These are phyloP conservation scores for Tetracladium setigerum DNA, from an alignment of 495 filamentous ascomycete genomes.

Conservation along the genomic window DNA sequence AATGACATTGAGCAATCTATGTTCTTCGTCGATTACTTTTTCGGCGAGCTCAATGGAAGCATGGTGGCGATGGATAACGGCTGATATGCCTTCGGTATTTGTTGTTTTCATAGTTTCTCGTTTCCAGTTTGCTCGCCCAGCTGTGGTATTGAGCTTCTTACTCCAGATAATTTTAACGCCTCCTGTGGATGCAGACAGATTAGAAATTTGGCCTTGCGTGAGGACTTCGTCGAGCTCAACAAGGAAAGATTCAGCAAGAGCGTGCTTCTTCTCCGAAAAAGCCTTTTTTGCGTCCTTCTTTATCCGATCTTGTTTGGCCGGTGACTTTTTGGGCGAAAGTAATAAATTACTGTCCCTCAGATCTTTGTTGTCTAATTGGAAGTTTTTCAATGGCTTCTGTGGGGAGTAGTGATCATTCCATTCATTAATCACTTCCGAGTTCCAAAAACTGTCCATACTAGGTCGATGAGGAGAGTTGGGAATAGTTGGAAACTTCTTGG, in stretches of 20 bases:
- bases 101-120: conserved; percentile 42
- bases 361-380: conserved; percentile 2
- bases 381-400: conserved; percentile 37
- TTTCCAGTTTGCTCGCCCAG: conserved; percentile 80
- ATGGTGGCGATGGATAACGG: conserved; percentile 43
- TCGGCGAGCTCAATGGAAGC: conserved; percentile 82
- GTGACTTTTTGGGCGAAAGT: conserved; percentile 11
- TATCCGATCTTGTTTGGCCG: conserved; percentile 15
- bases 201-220: conserved; percentile 50
- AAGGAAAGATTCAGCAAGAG: conserved; percentile 62
- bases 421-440: conserved; percentile 60
- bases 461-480: conserved; percentile 42
- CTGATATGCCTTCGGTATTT: conserved; percentile 4
- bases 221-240: conserved; percentile 63
- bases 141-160: conserved; percentile 78
- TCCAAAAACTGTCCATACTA: conserved; percentile 76
- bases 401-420: conserved; percentile 81
- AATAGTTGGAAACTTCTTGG: conserved; percentile 21
- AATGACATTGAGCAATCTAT: conserved; percentile 75
- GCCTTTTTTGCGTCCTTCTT: conserved; percentile 44
- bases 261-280: conserved; percentile 60
- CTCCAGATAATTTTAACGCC: conserved; percentile 78
- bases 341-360: neutral
- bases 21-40: conserved; percentile 71
- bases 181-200: conserved; percentile 56